phyloP scores from a whole-genome alignment of 2,329 filamentous ascomycete genomes.

The Verticillium nonalfalfae region DNA sequence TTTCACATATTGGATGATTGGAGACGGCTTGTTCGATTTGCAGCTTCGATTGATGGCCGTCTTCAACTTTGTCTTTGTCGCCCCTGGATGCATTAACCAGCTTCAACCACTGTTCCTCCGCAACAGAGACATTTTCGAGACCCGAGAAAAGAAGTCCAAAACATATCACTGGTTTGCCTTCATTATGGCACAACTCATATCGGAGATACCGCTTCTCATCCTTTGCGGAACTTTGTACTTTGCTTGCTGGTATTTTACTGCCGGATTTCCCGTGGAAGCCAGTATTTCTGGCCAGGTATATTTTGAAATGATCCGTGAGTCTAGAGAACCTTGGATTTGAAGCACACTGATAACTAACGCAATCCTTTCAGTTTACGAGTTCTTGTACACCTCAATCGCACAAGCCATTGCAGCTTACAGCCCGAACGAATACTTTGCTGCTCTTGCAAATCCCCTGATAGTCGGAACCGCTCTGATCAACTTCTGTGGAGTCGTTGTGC shows the following conservation, averaged over 20 bases:
- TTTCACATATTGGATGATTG: slow-evolving; percentile 38
- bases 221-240: slow-evolving; percentile 40
- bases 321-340: too few relatives aligned
- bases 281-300: too few relatives aligned
- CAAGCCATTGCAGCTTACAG: slow-evolving; percentile 59
- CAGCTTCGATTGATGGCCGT: slow-evolving; percentile 37
- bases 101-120: slow-evolving; percentile 42
- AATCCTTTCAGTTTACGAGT: slow-evolving; percentile 38
- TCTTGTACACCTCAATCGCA: slow-evolving; percentile 54
- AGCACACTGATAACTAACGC: too few relatives aligned
- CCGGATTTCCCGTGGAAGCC: slow-evolving; percentile 38
- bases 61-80: slow-evolving; percentile 47
- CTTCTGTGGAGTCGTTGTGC: slow-evolving; percentile 72
- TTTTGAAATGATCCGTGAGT: too few relatives aligned
- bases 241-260: slow-evolving; percentile 53
- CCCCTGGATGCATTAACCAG: slow-evolving; percentile 38
- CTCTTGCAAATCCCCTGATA: slow-evolving; percentile 49
- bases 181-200: slow-evolving; percentile 35
- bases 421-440: slow-evolving; percentile 53
- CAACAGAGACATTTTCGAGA: slow-evolving; percentile 40
- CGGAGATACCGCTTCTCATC: slow-evolving; percentile 23
- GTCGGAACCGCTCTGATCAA: slow-evolving; percentile 50
- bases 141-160: slow-evolving; percentile 43
- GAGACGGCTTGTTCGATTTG: slow-evolving; percentile 29
- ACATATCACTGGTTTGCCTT: slow-evolving; percentile 43